Base-by-base conservation (phyloP, 805 yeast species). In the Candida xyloterini region DNA sequence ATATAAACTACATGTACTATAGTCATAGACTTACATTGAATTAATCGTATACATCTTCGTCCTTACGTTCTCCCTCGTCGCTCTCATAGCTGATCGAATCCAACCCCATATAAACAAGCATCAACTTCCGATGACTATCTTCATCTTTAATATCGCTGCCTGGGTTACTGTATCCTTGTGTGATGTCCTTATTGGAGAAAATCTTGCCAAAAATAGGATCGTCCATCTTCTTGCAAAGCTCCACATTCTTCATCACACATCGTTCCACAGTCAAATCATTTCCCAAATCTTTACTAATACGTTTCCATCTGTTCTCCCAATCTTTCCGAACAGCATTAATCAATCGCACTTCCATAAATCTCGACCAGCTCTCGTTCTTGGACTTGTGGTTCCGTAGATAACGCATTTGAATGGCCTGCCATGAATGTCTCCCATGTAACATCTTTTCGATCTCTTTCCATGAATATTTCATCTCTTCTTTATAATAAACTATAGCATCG, bases 331-430 rank as follows among this genome's bases (percentile, higher is more conserved):
- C 49, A 1, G 58, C 58, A 29, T 51, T 50, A 14, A 60, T 44
- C 26, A 69, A 47, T 34, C 53, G 56, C 3, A 53, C 37, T 27
- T 56, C 65, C 56, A 70, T 68, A 22, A 51, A 55, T 24, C 59
- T 45, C 11, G 66, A 54, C 67, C 70, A 64, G 22, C 50, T 48
- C 15, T 53, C 64, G 33, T 59, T 56, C 22, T 71, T 49, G 7
- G 63, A 52, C 40, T 65, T 65, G 40, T 67, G 66, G 27, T 62
- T 55, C 8, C 74, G 57, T 30, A 70, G 52, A 43, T 70, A 70
- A 35, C 73, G 50, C 74, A 70, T 70, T 50, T 70, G 75, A 25
- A 70, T 63, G 2, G 73, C 71, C 48, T 68, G 73, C 73, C 73
- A 67, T 11, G 70, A 50, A 43, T 68, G 72, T 33, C 57, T 50